Conservation (phyloP, 192 early-diverging fungal genomes). For the Backusella parvicylindrica region DNA sequence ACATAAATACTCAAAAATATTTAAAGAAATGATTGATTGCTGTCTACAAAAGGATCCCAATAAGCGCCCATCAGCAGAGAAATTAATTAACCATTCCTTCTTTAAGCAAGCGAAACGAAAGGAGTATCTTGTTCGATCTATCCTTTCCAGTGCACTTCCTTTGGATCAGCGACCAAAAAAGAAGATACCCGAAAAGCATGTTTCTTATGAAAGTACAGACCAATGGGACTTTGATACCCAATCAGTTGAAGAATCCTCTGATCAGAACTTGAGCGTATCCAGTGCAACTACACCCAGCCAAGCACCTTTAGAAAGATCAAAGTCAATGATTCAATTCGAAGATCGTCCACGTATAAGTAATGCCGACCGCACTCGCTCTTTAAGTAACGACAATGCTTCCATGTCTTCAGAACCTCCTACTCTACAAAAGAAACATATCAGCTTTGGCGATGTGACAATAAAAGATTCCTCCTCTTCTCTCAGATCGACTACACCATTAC, state of each 20-base stretch:
- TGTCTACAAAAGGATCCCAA: slow-evolving; percentile 79
- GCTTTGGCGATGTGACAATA: slow-evolving; percentile 9
- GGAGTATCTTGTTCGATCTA: slow-evolving; percentile 53
- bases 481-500: neutral
- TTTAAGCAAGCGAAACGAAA: slow-evolving; percentile 74
- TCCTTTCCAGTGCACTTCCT: slow-evolving; percentile 61
- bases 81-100: slow-evolving; percentile 68
- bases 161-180: slow-evolving; percentile 66
- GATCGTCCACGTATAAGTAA: neutral
- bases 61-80: slow-evolving; percentile 73
- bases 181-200: slow-evolving; percentile 42
- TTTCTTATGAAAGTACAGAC: slow-evolving; percentile 42
- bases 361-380: neutral
- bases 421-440: slow-evolving; percentile 5
- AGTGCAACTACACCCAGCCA: neutral
- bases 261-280: neutral
- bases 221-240: slow-evolving; percentile 69
- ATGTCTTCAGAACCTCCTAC: neutral
- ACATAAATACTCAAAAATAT: slow-evolving; percentile 71
- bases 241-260: slow-evolving; percentile 10
- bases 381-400: neutral
- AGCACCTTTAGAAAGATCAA: neutral
- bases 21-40: slow-evolving; percentile 85
- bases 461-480: neutral
- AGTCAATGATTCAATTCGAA: slow-evolving; percentile 1